Base-by-base conservation (phyloP, 129 eudicot species). In the Centella asiatica region DNA sequence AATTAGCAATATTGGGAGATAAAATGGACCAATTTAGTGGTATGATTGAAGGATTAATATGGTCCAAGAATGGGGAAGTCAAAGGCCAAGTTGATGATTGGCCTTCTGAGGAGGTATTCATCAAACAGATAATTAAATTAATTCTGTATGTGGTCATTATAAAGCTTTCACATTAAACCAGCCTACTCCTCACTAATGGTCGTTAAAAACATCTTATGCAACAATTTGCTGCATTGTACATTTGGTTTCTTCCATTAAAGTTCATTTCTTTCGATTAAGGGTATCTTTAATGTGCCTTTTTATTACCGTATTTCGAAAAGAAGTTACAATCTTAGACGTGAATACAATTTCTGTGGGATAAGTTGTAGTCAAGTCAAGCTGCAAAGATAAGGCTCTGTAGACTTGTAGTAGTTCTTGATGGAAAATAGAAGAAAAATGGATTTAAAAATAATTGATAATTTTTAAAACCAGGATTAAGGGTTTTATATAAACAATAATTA, bases 31-130 rank as follows among this genome's bases (percentile, higher is more conserved):
- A 79, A 19, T 64, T 73, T 60, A 60, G 63, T 44, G 85, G 87
- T 36, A 68, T 72, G 73, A 70, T 67, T 49, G 85, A 83, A 58
- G 84, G 77, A 55, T 32, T 78, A 20, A 77, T 85, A 58, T 72
- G 82, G 80, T 64, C 77, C 27, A 71, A 45, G 42, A 61, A 62
- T 64, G 72, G 80, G 60, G 94, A 77, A 62, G 70, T 13, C 32
- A 69, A 62, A 44, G 69, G 71, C 71, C 47, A 69, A 12, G 27
- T 37, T 51, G 85, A 77, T 65, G 81, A 75, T 45, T 75, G 82
- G 95, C 34, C 79, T 53, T 73, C 69, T 47, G 92, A 87, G 57
- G 86, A 86, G 92, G 95, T 87, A 63, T 33, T n/a, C 52, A 33
- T 42, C 13, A 2, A 25, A 11, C 60, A 14, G 1, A 11, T 24